phyloP scores from a whole-genome alignment of 1,284 basidiomycete genomes.

The Athelia psychrophila region DNA sequence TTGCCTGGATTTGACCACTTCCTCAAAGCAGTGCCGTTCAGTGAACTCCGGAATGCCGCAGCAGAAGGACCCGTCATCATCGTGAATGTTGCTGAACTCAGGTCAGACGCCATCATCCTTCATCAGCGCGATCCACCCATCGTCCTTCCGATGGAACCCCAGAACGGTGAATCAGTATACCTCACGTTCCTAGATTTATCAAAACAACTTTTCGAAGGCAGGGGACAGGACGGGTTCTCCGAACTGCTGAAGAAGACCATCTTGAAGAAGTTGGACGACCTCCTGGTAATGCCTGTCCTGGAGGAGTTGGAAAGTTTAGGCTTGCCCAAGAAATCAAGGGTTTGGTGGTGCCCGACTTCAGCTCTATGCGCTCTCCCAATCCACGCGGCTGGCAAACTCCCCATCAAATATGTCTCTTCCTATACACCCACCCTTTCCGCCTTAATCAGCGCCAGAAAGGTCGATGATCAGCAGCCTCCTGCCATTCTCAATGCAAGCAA shows the following conservation, averaged over 20 bases:
- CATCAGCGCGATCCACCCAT: slow-evolving; percentile 7
- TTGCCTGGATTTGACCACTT: slow-evolving; percentile 26
- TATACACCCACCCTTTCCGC: slow-evolving; percentile 34
- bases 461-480: background rate
- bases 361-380: slow-evolving; percentile 32
- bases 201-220: background rate
- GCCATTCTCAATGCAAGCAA: too few relatives aligned
- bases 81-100: slow-evolving; percentile 23
- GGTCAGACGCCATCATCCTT: slow-evolving; percentile 26
- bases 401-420: slow-evolving; percentile 31
- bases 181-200: background rate
- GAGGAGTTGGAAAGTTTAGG: slow-evolving; percentile 3
- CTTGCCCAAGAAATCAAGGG: slow-evolving; percentile 20
- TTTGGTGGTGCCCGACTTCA: slow-evolving; percentile 46
- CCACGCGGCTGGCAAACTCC: slow-evolving; percentile 34
- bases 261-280: slow-evolving; percentile 28
- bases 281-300: slow-evolving; percentile 28
- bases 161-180: slow-evolving; percentile 9
- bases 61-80: slow-evolving; percentile 34
- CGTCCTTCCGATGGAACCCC: slow-evolving; percentile 13
- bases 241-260: slow-evolving; percentile 9
- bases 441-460: slow-evolving; percentile 18
- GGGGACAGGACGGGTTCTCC: slow-evolving; percentile 4
- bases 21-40: slow-evolving; percentile 18
- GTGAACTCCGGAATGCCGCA: slow-evolving; percentile 23